Conservation (phyloP, 2,329 filamentous ascomycete species). For the Epichloe bromicola region DNA sequence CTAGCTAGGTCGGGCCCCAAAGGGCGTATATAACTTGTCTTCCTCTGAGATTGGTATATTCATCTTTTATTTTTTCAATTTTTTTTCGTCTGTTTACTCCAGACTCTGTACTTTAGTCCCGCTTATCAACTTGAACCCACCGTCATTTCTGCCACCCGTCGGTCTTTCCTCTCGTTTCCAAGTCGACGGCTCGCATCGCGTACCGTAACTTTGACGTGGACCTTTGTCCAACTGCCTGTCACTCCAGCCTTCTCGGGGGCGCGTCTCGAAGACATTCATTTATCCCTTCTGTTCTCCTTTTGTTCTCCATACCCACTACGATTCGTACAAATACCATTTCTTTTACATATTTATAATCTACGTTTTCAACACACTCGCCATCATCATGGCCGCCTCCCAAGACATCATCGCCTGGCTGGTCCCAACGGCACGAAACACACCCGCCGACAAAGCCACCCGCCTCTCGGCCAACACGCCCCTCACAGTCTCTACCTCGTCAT, state of each 20-base stretch:
- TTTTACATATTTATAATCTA: too few species aligned
- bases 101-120: not conserved
- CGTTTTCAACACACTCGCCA: not conserved
- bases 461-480: conserved; percentile 20
- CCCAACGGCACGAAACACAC: conserved; percentile 20
- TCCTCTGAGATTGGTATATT: not conserved
- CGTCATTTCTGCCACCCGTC: too few species aligned
- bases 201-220: too few species aligned
- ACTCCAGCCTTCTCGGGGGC: too few species aligned
- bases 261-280: too few species aligned
- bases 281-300: too few species aligned
- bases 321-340: too few species aligned
- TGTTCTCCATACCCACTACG: too few species aligned
- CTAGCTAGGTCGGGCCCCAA: not conserved
- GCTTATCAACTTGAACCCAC: not conserved
- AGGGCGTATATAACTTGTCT: not conserved
- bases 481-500: conserved; percentile 12
- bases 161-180: too few species aligned
- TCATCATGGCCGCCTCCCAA: conserved; percentile 11
- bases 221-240: too few species aligned
- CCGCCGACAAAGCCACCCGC: conserved; percentile 20
- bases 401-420: conserved; percentile 28
- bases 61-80: not conserved
- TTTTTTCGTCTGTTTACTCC: not conserved
- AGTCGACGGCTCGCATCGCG: too few species aligned